These are phyloP conservation scores for Gonapodya prolifera DNA, from an alignment of 192 early-diverging fungal species.

Conservation along the genomic window DNA sequence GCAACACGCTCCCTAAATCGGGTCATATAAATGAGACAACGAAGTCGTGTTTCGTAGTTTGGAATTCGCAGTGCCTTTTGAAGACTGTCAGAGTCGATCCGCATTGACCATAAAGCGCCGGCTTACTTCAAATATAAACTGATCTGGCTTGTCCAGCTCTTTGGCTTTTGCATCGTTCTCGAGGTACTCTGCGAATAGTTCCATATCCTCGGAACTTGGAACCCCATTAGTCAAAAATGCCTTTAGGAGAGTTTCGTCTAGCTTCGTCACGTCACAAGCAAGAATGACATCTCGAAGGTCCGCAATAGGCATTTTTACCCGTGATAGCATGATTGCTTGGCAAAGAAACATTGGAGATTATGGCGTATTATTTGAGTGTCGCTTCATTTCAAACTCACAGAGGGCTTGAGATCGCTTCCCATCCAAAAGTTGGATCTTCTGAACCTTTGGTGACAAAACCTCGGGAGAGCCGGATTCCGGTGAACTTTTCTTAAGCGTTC, in stretches of 20 bases:
- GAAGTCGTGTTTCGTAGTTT: conserved; percentile 1
- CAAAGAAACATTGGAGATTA: background rate
- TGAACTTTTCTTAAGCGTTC: background rate
- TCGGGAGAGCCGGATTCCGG: background rate
- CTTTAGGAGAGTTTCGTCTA: background rate
- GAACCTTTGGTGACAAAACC: background rate
- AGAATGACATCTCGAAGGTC: background rate
- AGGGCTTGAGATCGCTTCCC: background rate
- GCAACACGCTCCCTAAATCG: background rate
- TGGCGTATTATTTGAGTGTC: background rate
- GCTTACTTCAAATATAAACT: background rate
- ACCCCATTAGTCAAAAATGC: background rate
- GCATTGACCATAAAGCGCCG: background rate
- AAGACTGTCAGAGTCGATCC: background rate
- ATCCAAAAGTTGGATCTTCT: background rate
- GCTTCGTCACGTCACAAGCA: background rate
- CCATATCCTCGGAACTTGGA: conserved; percentile 2
- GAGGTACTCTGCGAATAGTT: background rate
- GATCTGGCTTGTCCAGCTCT: conserved; percentile 1
- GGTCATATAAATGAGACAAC: background rate
- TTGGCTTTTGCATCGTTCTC: background rate
- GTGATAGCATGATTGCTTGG: background rate
- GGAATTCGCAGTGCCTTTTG: background rate
- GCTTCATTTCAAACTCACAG: background rate
- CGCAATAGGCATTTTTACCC: background rate